These are phyloP conservation scores for Furcasterigmium sp. DNA, from an alignment of 2,329 filamentous ascomycete genomes.

Conservation along the genomic window DNA sequence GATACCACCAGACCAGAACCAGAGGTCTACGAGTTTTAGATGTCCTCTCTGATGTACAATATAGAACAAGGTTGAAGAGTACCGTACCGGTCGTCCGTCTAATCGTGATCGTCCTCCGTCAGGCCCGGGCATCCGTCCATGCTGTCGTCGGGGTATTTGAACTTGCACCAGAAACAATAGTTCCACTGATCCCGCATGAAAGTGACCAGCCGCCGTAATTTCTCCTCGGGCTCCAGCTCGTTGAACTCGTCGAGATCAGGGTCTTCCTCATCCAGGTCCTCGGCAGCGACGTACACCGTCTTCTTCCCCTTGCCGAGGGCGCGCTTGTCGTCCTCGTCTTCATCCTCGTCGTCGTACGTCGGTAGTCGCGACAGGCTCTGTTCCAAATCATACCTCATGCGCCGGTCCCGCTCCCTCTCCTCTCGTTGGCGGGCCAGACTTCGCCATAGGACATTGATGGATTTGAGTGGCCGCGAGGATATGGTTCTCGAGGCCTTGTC, in stretches of 20 bases:
- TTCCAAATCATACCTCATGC: slow-evolving; percentile 61
- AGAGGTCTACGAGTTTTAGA: too few species aligned
- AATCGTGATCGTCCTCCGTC: slow-evolving; percentile 77
- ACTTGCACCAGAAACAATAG: slow-evolving; percentile 98
- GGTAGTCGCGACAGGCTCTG: slow-evolving; percentile 59
- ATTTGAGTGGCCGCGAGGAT: slow-evolving; percentile 49
- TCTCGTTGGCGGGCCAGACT: slow-evolving; percentile 65
- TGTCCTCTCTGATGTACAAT: too few species aligned
- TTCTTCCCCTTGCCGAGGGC: slow-evolving; percentile 55
- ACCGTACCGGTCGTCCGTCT: not conserved
- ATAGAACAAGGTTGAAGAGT: too few species aligned
- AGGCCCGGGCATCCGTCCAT: slow-evolving; percentile 89
- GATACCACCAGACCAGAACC: not conserved
- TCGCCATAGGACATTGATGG: slow-evolving; percentile 75
- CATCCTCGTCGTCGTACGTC: slow-evolving; percentile 61
- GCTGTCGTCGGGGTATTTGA: slow-evolving; percentile 62
- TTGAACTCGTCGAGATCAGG: slow-evolving; percentile 76
- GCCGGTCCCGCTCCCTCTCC: slow-evolving; percentile 62
- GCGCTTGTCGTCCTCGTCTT: slow-evolving; percentile 64
- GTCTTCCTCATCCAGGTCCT: slow-evolving; percentile 74
- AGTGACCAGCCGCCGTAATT: slow-evolving; percentile 59
- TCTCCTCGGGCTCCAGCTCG: slow-evolving; percentile 59
- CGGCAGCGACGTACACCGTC: slow-evolving; percentile 53
- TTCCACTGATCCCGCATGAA: slow-evolving; percentile 65
- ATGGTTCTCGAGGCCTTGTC: slow-evolving; percentile 21